Evolutionary conservation across 495 filamentous ascomycete genomes (phyloP).

Genomic region (Echria macrotheca): DNA sequence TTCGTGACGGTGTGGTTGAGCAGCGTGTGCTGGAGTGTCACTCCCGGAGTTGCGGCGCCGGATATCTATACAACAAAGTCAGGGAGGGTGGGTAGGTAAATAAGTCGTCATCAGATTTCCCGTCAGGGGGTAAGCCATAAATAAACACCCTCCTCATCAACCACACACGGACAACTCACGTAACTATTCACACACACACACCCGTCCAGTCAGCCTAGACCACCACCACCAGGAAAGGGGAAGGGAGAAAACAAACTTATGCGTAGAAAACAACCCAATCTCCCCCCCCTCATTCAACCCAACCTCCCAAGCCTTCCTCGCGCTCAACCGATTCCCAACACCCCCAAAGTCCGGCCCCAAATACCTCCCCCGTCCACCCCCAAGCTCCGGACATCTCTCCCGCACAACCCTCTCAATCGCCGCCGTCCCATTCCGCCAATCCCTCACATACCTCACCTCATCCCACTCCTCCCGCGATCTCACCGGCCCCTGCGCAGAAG

Average conservation of each 20-base stretch:
- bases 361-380: slow-evolving; percentile 45
- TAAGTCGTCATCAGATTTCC: too few species aligned
- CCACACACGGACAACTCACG: too few species aligned
- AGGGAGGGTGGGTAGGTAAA: slow-evolving; percentile 12
- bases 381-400: slow-evolving; percentile 48
- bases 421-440: slow-evolving; percentile 55
- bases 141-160: too few species aligned
- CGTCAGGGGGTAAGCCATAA: too few species aligned
- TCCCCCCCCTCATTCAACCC: too few species aligned
- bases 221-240: neutral
- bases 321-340: slow-evolving; percentile 44
- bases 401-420: slow-evolving; percentile 45
- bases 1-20: slow-evolving; percentile 61
- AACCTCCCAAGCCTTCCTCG: too few species aligned
- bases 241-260: slow-evolving; percentile 47
- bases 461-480: slow-evolving; percentile 50
- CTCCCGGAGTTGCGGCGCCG: slow-evolving; percentile 54
- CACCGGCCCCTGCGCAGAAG: slow-evolving; percentile 47
- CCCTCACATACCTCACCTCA: slow-evolving; percentile 52
- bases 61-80: slow-evolving; percentile 70
- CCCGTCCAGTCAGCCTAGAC: too few species aligned
- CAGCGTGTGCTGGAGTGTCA: slow-evolving; percentile 58
- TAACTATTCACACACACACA: too few species aligned
- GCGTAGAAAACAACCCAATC: slow-evolving; percentile 54
- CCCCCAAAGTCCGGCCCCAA: slow-evolving; percentile 60